Evolutionary conservation across 805 yeast genomes (phyloP).

Genomic region (Kodamaea sagamina): DNA sequence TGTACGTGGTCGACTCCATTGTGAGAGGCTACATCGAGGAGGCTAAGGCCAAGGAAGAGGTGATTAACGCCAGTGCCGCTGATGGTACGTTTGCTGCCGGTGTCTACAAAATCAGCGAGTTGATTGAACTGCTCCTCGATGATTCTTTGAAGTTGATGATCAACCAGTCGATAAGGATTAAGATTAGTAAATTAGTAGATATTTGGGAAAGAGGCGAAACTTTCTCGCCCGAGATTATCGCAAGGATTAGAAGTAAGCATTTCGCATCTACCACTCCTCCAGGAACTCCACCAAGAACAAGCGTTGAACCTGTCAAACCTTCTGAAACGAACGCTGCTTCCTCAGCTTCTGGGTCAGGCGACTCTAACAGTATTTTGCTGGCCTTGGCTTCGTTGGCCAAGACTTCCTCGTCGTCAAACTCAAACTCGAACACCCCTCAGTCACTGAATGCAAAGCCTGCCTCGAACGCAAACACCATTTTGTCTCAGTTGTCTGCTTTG

Average conservation of each 20-base stretch:
- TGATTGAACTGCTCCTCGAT: slow-evolving; percentile 63
- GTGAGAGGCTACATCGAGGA: slow-evolving; percentile 82
- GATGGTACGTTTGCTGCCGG: slow-evolving; percentile 79
- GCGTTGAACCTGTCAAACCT: slow-evolving; percentile 27
- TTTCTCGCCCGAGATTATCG: slow-evolving; percentile 59
- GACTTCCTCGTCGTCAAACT: slow-evolving; percentile 26
- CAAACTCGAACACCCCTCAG: slow-evolving; percentile 33
- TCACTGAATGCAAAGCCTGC: slow-evolving; percentile 30
- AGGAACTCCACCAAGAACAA: slow-evolving; percentile 51
- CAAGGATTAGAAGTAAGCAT: slow-evolving; percentile 56
- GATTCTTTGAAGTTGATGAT: slow-evolving; percentile 60
- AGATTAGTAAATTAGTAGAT: slow-evolving; percentile 79
- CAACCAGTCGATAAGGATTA: slow-evolving; percentile 58
- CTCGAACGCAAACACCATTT: slow-evolving; percentile 37
- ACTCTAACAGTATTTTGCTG: slow-evolving; percentile 66
- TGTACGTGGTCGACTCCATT: slow-evolving; percentile 90
- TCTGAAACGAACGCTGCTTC: slow-evolving; percentile 6
- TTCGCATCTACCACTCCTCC: slow-evolving; percentile 72
- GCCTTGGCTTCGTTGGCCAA: slow-evolving; percentile 68
- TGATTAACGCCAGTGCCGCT: slow-evolving; percentile 50
- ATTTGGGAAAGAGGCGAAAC: slow-evolving; percentile 90
- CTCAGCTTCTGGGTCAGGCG: slow-evolving; percentile 20
- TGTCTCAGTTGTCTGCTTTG: slow-evolving; percentile 46
- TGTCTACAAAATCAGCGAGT: slow-evolving; percentile 60
- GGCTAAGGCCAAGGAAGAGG: slow-evolving; percentile 57